These are phyloP conservation scores for Yarrowia hollandica DNA, from an alignment of 805 yeast genomes.

Conservation along the genomic window DNA sequence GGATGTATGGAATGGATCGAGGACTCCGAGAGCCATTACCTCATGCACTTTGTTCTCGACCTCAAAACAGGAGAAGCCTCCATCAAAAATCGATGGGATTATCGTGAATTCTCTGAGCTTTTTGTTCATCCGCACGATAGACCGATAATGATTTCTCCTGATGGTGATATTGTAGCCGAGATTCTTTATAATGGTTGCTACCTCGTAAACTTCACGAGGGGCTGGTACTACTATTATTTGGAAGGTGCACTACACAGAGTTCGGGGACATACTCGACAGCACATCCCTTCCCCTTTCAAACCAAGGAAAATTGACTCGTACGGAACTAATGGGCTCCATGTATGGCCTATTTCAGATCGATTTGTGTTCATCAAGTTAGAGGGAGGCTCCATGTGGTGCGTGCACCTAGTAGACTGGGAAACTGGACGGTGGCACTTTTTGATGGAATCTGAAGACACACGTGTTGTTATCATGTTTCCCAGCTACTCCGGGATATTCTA, in stretches of 20 bases:
- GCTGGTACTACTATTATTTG: neutral
- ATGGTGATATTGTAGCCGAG: slow-evolving; percentile 9
- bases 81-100: neutral
- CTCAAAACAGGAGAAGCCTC: neutral
- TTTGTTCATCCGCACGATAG: slow-evolving; percentile 3
- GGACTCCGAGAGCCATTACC: neutral
- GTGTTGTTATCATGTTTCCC: neutral
- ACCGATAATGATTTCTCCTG: neutral
- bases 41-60: neutral
- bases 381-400: neutral
- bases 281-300: too few relatives aligned
- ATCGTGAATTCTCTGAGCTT: neutral
- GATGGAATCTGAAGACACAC: neutral
- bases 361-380: neutral
- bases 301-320: neutral
- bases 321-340: slow-evolving; percentile 8
- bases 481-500: neutral
- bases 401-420: slow-evolving; percentile 9
- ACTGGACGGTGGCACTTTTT: neutral
- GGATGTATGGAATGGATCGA: neutral
- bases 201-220: neutral
- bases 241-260: neutral
- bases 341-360: neutral
- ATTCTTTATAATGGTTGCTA: neutral
- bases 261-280: neutral